Base-by-base conservation (phyloP, 2,329 filamentous ascomycete species). In the Aspergillus hortae region DNA sequence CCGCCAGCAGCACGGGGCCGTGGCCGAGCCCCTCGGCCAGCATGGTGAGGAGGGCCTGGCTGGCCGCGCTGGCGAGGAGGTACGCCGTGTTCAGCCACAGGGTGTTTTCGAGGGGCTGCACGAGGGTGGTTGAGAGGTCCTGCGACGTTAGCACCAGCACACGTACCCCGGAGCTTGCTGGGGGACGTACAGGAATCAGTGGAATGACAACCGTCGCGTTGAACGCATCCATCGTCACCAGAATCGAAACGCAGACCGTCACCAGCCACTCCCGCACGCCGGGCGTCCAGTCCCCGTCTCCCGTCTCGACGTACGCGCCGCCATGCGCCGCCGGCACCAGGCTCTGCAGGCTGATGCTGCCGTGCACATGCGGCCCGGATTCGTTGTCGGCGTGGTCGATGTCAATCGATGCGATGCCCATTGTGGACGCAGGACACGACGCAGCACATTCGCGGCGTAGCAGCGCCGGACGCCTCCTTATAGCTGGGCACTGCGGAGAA, bases 31-130 rank as follows among this genome's bases (percentile, higher is more conserved):
- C 56, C 14, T 67, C 62, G 15, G 63, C 61, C 12, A 67, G 44
- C 59, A 68, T 67, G 17, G 62, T 54, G 50, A 66, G 67, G 10
- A 67, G 56, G 1, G 62, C 49, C 40, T 67, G 65, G 11, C 65
- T 63, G 10, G 59, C 56, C 15, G 65, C 61, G 46, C 60, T 65
- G 46, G 62, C 56, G 4, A 80, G 62, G 0, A 81, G 68, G 52
- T 79, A 81, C 3, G 73, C 70, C 0, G 77, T 75, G 2, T 74
- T 77, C 11, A 76, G 69, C 80, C 79, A 82, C 51, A 80, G 75
- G 0, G 73, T 67, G 44, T 72, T 67, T 9, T 32, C 73, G 56
- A 56, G 67, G 53, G 51, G 70, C 61, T 42, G 68, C 46, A 21
- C 76, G 60, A 56, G 71, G 56, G 14, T 62, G 43, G 38, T 73